Evolutionary conservation across 192 early-diverging fungal genomes (phyloP).

Genomic region (Gigaspora rosea): DNA sequence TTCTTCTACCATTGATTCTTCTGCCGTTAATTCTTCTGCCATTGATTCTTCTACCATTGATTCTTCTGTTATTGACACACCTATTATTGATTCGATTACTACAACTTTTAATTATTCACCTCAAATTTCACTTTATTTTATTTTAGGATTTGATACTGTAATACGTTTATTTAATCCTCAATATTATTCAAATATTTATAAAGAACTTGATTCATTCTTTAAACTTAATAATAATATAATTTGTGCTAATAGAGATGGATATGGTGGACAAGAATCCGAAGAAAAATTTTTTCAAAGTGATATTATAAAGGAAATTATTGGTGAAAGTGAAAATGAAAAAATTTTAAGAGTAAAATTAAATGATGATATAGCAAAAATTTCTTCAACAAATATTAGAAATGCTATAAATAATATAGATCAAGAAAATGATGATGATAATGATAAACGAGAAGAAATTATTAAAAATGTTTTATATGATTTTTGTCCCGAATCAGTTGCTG

Average conservation of each 20-base stretch:
- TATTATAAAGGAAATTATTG: not conserved
- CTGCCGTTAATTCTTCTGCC: not conserved
- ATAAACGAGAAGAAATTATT: not conserved
- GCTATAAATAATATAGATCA: not conserved
- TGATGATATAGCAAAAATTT: constrained; percentile 16
- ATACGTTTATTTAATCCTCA: constrained; percentile 73
- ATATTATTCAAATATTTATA: constrained; percentile 62
- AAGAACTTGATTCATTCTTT: constrained; percentile 63
- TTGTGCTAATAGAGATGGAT: constrained; percentile 49
- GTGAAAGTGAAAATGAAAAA: not conserved
- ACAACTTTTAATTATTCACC: constrained; percentile 2
- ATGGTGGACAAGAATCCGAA: constrained; percentile 24
- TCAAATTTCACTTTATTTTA: constrained; percentile 55
- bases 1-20: too few relatives aligned
- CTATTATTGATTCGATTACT: not conserved
- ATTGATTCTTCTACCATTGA: not conserved
- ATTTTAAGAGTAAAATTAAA: constrained; percentile 9
- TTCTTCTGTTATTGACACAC: too few relatives aligned
- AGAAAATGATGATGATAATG: not conserved
- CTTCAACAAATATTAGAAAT: constrained; percentile 3
- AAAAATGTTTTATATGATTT: not conserved
- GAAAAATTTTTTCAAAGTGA: constrained; percentile 1
- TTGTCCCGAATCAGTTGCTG: not conserved
- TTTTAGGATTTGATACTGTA: constrained; percentile 82
- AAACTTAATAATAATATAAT: constrained; percentile 42